phyloP scores from a whole-genome alignment of 1,139 yeast species.

The Candida smagusa region DNA sequence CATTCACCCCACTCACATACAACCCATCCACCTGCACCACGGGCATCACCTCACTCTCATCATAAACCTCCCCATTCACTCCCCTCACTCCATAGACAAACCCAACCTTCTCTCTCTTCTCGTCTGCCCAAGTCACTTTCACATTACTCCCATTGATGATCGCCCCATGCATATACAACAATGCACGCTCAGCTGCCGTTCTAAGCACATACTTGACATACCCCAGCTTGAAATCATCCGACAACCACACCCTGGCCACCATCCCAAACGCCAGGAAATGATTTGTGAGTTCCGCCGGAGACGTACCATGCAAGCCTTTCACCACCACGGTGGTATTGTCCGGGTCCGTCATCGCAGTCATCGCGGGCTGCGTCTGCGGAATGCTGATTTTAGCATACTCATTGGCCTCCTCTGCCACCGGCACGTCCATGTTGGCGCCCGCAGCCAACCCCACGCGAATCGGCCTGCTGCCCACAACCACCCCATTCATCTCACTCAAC shows the following conservation, averaged over 20 bases:
- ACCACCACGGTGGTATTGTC: conserved; percentile 31
- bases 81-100: conserved; percentile 7
- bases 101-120: no score
- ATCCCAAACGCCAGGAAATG: conserved; percentile 37
- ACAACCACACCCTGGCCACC: conserved; percentile 22
- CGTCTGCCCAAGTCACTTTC: conserved; percentile 29
- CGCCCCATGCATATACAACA: conserved; percentile 30
- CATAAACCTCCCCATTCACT: conserved; percentile 13
- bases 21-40: conserved; percentile 15
- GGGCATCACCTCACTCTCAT: conserved; percentile 19
- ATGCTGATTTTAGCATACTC: conserved; percentile 15
- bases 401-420: conserved; percentile 1
- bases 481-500: conserved; percentile 78
- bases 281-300: conserved; percentile 27
- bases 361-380: conserved; percentile 34
- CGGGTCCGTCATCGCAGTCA: conserved; percentile 34
- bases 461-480: conserved; percentile 67
- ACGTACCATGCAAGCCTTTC: conserved; percentile 26
- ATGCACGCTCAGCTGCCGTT: conserved; percentile 36
- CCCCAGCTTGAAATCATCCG: conserved; percentile 22
- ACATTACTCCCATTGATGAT: conserved; percentile 29
- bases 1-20: conserved; percentile 15
- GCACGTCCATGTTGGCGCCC: conserved; percentile 10
- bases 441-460: conserved; percentile 57
- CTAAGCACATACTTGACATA: conserved; percentile 28